These are phyloP conservation scores for Aspergillus incahuasiensis DNA, from an alignment of 495 filamentous ascomycete species.

Conservation along the genomic window DNA sequence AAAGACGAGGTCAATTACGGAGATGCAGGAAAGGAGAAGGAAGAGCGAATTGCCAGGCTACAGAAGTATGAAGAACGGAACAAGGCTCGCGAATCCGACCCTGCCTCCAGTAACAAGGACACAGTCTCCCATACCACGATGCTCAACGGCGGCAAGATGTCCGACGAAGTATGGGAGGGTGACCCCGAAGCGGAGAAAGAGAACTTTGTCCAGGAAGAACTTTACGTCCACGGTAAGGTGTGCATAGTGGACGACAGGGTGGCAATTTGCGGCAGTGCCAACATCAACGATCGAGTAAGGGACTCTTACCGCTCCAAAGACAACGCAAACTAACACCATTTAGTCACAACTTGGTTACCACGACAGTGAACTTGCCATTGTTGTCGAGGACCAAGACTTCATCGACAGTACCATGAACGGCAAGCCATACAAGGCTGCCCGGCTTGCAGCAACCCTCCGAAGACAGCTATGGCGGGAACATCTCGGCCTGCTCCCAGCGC, in stretches of 20 bases:
- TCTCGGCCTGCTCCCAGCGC: constrained; percentile 73
- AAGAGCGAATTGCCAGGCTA: constrained; percentile 48
- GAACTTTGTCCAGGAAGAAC: constrained; percentile 90
- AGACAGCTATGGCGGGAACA: constrained; percentile 91
- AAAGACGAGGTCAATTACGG: constrained; percentile 37
- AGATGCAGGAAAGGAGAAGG: constrained; percentile 31
- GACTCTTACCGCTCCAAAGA: constrained; percentile 3
- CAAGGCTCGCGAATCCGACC: constrained; percentile 32
- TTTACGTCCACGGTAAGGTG: constrained; percentile 89
- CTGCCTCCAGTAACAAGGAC: constrained; percentile 49
- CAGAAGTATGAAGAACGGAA: constrained; percentile 59
- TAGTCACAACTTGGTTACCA: constrained; percentile 81
- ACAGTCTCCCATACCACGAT: constrained; percentile 79
- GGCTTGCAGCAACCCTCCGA: constrained; percentile 74
- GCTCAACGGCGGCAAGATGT: constrained; percentile 60
- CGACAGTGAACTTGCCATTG: constrained; percentile 88
- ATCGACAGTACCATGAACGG: constrained; percentile 77
- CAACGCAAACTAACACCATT: constrained; percentile 10
- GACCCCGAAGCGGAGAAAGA: constrained; percentile 68
- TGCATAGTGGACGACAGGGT: constrained; percentile 80
- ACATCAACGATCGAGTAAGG: constrained; percentile 81
- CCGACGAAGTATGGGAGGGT: constrained; percentile 68
- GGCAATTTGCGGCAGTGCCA: constrained; percentile 80
- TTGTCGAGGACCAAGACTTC: constrained; percentile 80
- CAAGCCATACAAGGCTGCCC: constrained; percentile 64